Evolutionary conservation across 73 alveolate genomes (phyloP).

Genomic region (Symbiodinium natans): DNA sequence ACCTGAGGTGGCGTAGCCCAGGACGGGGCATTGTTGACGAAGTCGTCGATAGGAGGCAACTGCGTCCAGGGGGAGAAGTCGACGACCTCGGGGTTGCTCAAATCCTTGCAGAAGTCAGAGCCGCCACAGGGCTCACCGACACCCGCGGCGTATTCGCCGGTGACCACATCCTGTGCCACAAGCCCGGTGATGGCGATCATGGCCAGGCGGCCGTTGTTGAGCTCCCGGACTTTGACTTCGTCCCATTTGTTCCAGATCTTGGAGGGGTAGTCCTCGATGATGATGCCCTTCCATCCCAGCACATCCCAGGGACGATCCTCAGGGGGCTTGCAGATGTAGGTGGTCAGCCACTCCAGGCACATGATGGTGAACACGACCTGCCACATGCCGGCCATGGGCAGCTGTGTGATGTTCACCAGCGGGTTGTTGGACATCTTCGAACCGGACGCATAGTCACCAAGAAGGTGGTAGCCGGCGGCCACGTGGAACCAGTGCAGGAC

Average conservation of each 20-base stretch:
- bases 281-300: slow-evolving; percentile 67
- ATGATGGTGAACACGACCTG: slow-evolving; percentile 89
- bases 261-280: background rate
- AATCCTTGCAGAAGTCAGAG: background rate
- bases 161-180: background rate
- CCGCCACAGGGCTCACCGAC: background rate
- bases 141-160: background rate
- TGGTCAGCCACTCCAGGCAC: slow-evolving; percentile 90
- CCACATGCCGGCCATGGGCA: slow-evolving; percentile 84
- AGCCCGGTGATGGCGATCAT: background rate
- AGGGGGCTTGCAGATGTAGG: slow-evolving; percentile 91
- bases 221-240: background rate
- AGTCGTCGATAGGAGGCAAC: too few relatives aligned
- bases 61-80: too few relatives aligned
- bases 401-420: slow-evolving; percentile 26
- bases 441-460: slow-evolving; percentile 66
- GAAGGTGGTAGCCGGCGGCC: background rate
- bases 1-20: too few relatives aligned
- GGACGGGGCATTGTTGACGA: too few relatives aligned
- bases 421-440: slow-evolving; percentile 51
- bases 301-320: slow-evolving; percentile 86
- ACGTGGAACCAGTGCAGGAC: slow-evolving; percentile 15
- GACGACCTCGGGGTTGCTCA: too few relatives aligned
- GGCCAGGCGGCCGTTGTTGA: background rate
- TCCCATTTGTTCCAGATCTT: background rate